Percentiles rank a stretch among this genome's conserved stretches.
Evolutionary conservation across 1,139 yeast genomes (phyloP).

Genomic region (Blastobotrys malaysiensis): DNA sequence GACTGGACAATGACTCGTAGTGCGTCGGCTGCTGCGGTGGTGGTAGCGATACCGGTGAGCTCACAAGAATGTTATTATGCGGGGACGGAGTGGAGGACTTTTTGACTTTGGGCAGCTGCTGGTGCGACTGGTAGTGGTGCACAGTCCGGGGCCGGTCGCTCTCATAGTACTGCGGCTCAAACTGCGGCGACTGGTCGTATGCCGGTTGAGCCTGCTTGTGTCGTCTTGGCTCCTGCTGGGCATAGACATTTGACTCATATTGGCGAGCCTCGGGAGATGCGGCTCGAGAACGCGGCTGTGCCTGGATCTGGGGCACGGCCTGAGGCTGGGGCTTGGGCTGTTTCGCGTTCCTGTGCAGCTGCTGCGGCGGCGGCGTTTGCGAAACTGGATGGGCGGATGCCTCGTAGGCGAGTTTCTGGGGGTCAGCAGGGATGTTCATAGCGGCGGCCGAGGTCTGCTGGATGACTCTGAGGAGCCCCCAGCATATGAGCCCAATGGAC

Average conservation of each 20-base stretch:
- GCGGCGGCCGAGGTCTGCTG: conserved; percentile 13
- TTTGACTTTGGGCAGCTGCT: background rate
- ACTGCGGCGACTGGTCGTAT: background rate
- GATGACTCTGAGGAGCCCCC: conserved; percentile 18
- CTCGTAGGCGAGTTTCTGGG: background rate
- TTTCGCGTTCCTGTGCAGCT: background rate
- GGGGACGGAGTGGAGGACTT: background rate
- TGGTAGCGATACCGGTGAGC: background rate
- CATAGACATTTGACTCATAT: background rate
- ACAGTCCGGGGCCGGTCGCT: background rate
- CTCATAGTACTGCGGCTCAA: background rate
- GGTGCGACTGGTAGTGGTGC: background rate
- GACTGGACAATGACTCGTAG: background rate
- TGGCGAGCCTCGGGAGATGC: background rate
- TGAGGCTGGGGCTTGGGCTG: background rate
- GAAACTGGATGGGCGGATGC: too few relatives aligned
- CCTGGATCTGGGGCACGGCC: background rate
- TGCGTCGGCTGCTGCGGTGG: background rate
- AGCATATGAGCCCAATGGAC: conserved; percentile 21
- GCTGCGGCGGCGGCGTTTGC: background rate
- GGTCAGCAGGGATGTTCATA: conserved; percentile 3
- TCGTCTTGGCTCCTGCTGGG: background rate
- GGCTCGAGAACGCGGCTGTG: background rate
- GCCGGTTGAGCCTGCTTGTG: background rate
- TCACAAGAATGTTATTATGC: background rate